Evolutionary conservation across 805 yeast genomes (phyloP).

Genomic region (Peterozyma toletana): DNA sequence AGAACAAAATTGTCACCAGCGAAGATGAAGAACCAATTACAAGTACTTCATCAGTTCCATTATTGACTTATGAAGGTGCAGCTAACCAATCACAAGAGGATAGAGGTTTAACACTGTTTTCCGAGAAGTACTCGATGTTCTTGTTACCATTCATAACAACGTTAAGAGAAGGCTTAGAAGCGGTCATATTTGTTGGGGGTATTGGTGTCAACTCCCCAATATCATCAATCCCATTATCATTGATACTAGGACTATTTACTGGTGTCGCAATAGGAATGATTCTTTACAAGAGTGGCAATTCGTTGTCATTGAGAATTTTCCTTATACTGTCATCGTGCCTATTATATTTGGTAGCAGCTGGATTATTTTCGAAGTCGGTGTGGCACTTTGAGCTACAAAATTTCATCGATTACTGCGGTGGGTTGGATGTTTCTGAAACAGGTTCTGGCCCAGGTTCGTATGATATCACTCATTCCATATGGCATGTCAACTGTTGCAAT

Average conservation of each 20-base stretch:
- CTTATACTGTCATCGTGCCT: constrained; percentile 34
- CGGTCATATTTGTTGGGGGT: constrained; percentile 88
- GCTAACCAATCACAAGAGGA: constrained; percentile 29
- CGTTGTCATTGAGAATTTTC: constrained; percentile 33
- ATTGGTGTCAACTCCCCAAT: constrained; percentile 52
- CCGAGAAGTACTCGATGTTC: constrained; percentile 81
- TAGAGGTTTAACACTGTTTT: constrained; percentile 39
- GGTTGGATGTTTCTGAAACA: constrained; percentile 37
- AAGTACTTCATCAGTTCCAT: background rate
- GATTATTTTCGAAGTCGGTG: constrained; percentile 35
- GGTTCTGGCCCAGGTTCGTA: constrained; percentile 44
- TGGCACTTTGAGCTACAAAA: constrained; percentile 39
- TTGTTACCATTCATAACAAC: constrained; percentile 83
- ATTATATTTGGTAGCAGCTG: constrained; percentile 37
- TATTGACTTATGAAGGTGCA: background rate
- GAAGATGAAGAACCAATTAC: background rate
- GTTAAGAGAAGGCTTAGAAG: constrained; percentile 84
- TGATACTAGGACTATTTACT: constrained; percentile 23
- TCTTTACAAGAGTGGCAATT: constrained; percentile 35
- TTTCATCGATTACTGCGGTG: constrained; percentile 32
- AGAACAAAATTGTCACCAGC: constrained; percentile 7
- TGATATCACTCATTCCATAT: constrained; percentile 34
- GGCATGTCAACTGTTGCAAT: constrained; percentile 46
- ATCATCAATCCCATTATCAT: constrained; percentile 22
- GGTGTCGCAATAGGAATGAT: constrained; percentile 30